A percentile compares a stretch with the other conserved stretches of the same genome.
Evolutionary conservation across 495 filamentous ascomycete genomes (phyloP).

Genomic region (Rhizodiscina lignyota): DNA sequence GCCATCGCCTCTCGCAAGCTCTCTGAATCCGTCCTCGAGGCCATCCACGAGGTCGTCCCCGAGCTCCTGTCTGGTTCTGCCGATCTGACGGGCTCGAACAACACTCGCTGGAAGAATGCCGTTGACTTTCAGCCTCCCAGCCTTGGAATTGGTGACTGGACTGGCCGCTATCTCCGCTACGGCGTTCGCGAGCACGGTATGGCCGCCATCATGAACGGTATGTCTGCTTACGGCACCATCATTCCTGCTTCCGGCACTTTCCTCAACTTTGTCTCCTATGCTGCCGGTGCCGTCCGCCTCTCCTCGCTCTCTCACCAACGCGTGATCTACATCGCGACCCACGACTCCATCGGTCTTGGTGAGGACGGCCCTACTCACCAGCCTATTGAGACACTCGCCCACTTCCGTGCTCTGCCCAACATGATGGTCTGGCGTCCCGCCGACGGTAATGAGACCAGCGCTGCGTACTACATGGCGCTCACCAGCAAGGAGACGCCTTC

Average conservation of each 20-base stretch:
- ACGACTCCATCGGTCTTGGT: conserved; percentile 98
- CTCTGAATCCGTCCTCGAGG: conserved; percentile 82
- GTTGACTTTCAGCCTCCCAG: conserved; percentile 92
- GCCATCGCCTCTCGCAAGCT: conserved; percentile 87
- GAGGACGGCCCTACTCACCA: conserved; percentile 99
- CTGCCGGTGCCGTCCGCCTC: conserved; percentile 85
- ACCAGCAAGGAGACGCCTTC: conserved; percentile 80
- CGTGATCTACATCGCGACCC: conserved; percentile 90
- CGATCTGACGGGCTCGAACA: conserved; percentile 95
- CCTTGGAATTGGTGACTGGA: conserved; percentile 68
- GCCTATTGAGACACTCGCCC: conserved; percentile 96
- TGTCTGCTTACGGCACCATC: conserved; percentile 86
- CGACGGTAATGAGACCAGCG: conserved; percentile 95
- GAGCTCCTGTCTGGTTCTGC: conserved; percentile 93
- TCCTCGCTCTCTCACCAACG: conserved; percentile 84
- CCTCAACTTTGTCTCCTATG: conserved; percentile 99
- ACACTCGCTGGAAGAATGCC: conserved; percentile 94
- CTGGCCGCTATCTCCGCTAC: conserved; percentile 65
- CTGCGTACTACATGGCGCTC: conserved; percentile 91
- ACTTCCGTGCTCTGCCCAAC: conserved; percentile 98
- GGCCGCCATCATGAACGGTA: conserved; percentile 96
- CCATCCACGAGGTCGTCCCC: conserved; percentile 67
- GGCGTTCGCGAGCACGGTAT: conserved; percentile 33
- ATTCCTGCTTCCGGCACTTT: conserved; percentile 93
- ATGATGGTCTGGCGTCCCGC: conserved; percentile 99